phyloP scores from a whole-genome alignment of 768 basidiomycete genomes.

The Tricholoma sp. region DNA sequence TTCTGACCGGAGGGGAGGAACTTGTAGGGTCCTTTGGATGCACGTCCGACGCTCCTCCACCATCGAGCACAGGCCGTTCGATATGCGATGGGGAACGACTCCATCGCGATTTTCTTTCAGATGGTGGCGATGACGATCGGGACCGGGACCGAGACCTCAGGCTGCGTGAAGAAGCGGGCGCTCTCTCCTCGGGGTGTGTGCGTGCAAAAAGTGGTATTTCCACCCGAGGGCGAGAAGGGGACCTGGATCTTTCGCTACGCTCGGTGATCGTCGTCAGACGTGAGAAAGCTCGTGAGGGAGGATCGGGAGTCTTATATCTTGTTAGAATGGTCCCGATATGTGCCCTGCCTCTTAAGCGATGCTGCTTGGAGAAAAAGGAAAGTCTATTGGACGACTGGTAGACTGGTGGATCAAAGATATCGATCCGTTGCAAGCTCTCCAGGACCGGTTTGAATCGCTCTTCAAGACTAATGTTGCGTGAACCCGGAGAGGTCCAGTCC shows the following conservation, averaged over 20 bases:
- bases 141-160: too few species aligned
- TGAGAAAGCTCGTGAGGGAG: background rate
- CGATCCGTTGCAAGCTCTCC: slow-evolving; percentile 14
- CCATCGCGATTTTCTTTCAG: background rate
- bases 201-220: background rate
- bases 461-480: slow-evolving; percentile 2
- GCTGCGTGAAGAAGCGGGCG: background rate
- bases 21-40: background rate
- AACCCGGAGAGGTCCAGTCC: slow-evolving; percentile 10
- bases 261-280: background rate
- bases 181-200: background rate
- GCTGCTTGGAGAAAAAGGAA: slow-evolving; percentile 8
- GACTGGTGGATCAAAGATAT: slow-evolving; percentile 15
- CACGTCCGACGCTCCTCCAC: background rate
- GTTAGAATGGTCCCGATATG: background rate
- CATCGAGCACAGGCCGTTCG: background rate
- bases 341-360: slow-evolving; percentile 7
- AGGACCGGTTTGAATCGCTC: slow-evolving; percentile 19
- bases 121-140: background rate
- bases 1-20: background rate
- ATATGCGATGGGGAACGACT: background rate
- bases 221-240: background rate
- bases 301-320: background rate
- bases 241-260: background rate
- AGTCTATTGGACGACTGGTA: slow-evolving; percentile 5